Conservation (phyloP, 2,329 filamentous ascomycete genomes). For the Neonectria ditissima region DNA sequence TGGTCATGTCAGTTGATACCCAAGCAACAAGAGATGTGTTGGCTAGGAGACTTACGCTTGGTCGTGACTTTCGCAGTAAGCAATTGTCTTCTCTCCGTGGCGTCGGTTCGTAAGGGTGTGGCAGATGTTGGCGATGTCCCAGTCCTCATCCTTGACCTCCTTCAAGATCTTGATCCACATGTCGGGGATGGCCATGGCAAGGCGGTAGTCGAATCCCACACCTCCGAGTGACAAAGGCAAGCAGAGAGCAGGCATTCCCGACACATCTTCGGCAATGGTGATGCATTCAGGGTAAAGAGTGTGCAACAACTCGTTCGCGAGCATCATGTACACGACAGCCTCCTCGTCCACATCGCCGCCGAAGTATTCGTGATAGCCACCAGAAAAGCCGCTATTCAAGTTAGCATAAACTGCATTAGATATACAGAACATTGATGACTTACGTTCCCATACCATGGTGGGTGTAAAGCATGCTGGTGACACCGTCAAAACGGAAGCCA, state of each 20-base stretch:
- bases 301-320: conserved; percentile 97
- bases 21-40: conserved; percentile 17
- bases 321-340: conserved; percentile 92
- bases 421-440: too few relatives aligned
- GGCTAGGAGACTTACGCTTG: conserved; percentile 78
- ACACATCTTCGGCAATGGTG: conserved; percentile 96
- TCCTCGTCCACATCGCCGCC: conserved; percentile 90
- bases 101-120: conserved; percentile 92
- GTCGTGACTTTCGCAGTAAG: conserved; percentile 96
- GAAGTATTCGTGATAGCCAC: conserved; percentile 98
- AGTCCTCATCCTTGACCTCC: conserved; percentile 89
- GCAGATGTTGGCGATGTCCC: conserved; percentile 88
- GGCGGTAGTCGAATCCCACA: conserved; percentile 95
- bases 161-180: conserved; percentile 99
- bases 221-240: conserved; percentile 87
- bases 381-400: conserved; percentile 83
- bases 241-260: conserved; percentile 97
- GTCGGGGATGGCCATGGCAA: conserved; percentile 97
- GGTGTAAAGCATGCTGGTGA: conserved; percentile 96
- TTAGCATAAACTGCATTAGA: conserved; percentile 22
- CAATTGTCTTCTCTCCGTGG: conserved; percentile 97
- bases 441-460: conserved; percentile 98
- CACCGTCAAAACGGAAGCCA: conserved; percentile 96
- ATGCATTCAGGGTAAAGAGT: conserved; percentile 87
- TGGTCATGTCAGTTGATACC: conserved; percentile 36